Evolutionary conservation across 805 yeast genomes (phyloP), one percentile per base, ranked within the genome.

Genomic region (Tetrapisispora taiwanensis): DNA sequence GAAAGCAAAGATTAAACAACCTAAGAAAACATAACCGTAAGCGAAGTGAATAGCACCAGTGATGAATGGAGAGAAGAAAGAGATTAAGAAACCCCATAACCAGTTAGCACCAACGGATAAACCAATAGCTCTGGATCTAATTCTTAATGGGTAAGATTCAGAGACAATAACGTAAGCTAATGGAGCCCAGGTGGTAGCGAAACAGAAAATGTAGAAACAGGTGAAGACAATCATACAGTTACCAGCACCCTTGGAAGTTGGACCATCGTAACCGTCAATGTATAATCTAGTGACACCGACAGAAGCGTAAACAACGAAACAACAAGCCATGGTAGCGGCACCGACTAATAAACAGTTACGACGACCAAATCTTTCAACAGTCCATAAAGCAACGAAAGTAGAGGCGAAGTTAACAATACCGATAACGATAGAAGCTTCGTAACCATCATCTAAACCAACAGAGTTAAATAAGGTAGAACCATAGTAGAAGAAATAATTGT

Each of bases 151-250:
- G 64, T 76, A 81, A 40, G 79, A 72, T 66, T 81, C 87, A 39
- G 86, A 73, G 30, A 78, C 74, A 52, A 80, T 77, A 48, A 78
- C 78, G 63, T 70, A 81, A 42, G 75, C 77, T 54, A 76, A 74
- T 57, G 86, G 84, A 49, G 85, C 87, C 87, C 87, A 81, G 28
- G 86, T 76, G 40, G 80, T 74, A 33, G 87, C 87, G 54, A 81
- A 81, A 70, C 71, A 78, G 74, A 80, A 79, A 50, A 81, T 78
- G 71, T 69, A 81, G 54, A 81, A 66, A 69, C 85, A 79, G 30
- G 86, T 72, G 54, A 81, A 71, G 65, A 78, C 76, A 60, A 81
- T 79, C 86, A 81, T 78, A 42, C 76, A 79, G 58, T 78, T 66
- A 65, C 87, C 88, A 37, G 81, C 76, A 47, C 78, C 69, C 49